Base-by-base conservation (phyloP, 495 filamentous ascomycete species). In the Letharia columbiana region DNA sequence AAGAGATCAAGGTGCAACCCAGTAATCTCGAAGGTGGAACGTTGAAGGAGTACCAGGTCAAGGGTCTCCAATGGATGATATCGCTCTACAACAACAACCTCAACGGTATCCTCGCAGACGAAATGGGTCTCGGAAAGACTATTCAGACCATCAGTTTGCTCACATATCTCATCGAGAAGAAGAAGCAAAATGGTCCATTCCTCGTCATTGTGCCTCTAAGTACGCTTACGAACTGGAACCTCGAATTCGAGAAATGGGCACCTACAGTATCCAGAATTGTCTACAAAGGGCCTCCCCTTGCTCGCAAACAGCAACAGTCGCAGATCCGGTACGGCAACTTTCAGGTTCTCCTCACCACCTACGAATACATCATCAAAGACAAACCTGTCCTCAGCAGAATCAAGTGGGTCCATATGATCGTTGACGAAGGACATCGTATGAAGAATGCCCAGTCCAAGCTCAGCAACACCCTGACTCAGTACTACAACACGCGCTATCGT, bases 381-480 rank as follows among this genome's bases (percentile, higher is more conserved):
- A 88, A 93, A 35, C 92, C 92, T 2, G 80, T 98, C 61, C 80
- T 98, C 41, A 91, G 88, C 78, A 98, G 97, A 80, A 89, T 98
- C 74, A 96, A 96, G 76, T 98, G 94, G 94, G 88, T 94, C 62
- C 95, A 98, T 78, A 98, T 98, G 94, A 96, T 98, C 69, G 96
- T 98, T 63, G 94, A 98, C 70, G 94, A 98, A 80, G 94, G 94
- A 76, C 94, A 98, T 77, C 92, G 94, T 72, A 98, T 98, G 94
- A 98, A 98, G 84, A 98, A 98, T 76, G 80, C 90, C n/a, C 87
- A 91, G 68, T 98, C 94, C 20, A 98, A 98, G 77, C 83, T 98
- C 70, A 96, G 91, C 77, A 91, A 87, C 71, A 97, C 93, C 2
- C 86, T 98, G 66, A 93, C 93, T 56, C 86, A 91, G 56, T 98